Evolutionary conservation across 176 grass and related monocot species (phyloP).

Genomic region (Bolboschoenus planiculmis): DNA sequence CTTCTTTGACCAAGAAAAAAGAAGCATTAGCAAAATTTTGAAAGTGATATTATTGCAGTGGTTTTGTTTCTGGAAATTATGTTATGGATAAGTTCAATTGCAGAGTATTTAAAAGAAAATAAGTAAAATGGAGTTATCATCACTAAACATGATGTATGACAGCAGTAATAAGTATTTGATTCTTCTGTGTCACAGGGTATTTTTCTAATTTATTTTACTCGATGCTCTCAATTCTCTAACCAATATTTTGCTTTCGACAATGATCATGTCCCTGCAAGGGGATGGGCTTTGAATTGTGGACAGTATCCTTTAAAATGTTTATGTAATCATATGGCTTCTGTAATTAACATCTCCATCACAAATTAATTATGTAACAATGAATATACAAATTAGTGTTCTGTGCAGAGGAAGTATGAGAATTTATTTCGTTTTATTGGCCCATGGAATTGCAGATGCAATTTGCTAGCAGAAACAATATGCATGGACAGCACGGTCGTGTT

Average conservation of each 20-base stretch:
- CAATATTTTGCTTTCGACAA: not conserved
- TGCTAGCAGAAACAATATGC: not conserved
- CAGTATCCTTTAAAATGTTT: not conserved
- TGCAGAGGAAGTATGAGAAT: no score
- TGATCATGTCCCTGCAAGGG: not conserved
- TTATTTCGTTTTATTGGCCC: no score
- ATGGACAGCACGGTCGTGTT: not conserved
- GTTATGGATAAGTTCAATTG: not conserved
- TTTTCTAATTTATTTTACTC: not conserved
- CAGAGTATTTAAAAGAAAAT: not conserved
- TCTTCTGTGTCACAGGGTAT: not conserved
- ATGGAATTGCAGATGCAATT: not conserved
- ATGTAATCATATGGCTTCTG: not conserved
- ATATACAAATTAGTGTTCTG: not conserved
- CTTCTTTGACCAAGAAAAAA: not conserved
- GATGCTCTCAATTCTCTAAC: not conserved
- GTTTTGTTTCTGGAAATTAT: not conserved
- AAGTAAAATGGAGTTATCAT: not conserved
- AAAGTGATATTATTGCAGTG: not conserved
- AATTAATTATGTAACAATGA: not conserved
- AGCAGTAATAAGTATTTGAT: not conserved
- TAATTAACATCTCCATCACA: not conserved
- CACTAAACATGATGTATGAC: no score
- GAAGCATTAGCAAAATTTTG: not conserved
- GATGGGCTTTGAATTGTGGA: not conserved